Percentiles rank a stretch among this genome's conserved stretches.
phyloP scores from a whole-genome alignment of 1,139 yeast genomes.

The Yamadazyma siamensis region DNA sequence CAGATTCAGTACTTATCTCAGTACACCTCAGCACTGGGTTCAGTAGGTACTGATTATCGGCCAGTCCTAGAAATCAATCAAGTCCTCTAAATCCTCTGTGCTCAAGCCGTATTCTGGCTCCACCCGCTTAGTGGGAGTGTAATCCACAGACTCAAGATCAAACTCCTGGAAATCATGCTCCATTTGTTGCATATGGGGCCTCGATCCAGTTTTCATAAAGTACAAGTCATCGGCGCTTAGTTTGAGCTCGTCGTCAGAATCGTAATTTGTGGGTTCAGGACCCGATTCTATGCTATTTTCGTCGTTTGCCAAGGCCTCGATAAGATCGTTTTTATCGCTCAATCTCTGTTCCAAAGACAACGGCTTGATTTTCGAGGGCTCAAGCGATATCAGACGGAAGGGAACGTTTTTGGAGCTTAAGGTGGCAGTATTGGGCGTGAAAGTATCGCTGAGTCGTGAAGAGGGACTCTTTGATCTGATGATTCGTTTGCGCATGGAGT shows the following conservation, averaged over 20 bases:
- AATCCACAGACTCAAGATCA: too few relatives aligned
- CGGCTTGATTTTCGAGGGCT: slow-evolving; percentile 27
- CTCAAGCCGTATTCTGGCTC: slow-evolving; percentile 30
- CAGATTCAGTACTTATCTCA: too few relatives aligned
- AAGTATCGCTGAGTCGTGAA: slow-evolving; percentile 12
- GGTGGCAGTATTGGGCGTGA: slow-evolving; percentile 17
- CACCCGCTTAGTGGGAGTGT: too few relatives aligned
- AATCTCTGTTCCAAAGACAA: slow-evolving; percentile 8
- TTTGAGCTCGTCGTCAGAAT: slow-evolving; percentile 1
- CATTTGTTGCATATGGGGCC: too few relatives aligned
- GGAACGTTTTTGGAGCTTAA: slow-evolving; percentile 20
- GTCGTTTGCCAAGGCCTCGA: slow-evolving; percentile 22
- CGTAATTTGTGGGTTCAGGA: slow-evolving; percentile 1
- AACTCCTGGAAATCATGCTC: too few relatives aligned
- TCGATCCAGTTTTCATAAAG: slow-evolving; percentile 3
- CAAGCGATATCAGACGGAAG: slow-evolving; percentile 17
- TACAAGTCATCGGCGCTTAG: slow-evolving; percentile 9
- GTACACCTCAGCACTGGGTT: too few relatives aligned
- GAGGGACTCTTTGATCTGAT: slow-evolving; percentile 3
- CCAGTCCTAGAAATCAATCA: too few relatives aligned
- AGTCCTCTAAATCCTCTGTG: slow-evolving; percentile 32
- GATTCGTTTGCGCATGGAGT: slow-evolving; percentile 18
- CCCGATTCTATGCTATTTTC: slow-evolving; percentile 38
- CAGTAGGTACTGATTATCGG: too few relatives aligned
- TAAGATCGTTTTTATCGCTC: slow-evolving; percentile 10